These are phyloP conservation scores for Pythium insidiosum DNA, from an alignment of 352 stramenopile species.

Conservation along the genomic window DNA sequence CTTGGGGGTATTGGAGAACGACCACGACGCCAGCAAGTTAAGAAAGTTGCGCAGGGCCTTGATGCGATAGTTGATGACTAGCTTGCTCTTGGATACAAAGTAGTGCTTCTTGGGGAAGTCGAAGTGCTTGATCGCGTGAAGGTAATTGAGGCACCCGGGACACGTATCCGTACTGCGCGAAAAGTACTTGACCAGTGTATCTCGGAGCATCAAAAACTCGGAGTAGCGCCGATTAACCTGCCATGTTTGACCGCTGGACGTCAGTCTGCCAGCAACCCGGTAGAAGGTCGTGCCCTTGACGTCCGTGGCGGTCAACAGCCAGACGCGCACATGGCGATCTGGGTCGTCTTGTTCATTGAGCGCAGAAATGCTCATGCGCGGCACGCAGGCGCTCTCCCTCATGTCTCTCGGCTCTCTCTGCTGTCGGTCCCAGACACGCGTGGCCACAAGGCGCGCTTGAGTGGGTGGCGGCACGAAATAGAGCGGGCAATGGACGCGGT, in stretches of 20 bases:
- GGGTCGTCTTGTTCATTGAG: slow-evolving; percentile 36
- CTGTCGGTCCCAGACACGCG: too few species aligned
- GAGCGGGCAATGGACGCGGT: too few species aligned
- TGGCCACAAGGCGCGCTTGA: too few species aligned
- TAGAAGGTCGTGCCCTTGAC: slow-evolving; percentile 56
- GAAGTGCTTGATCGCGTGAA: slow-evolving; percentile 70
- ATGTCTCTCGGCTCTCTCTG: slow-evolving; percentile 22
- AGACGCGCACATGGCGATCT: slow-evolving; percentile 51
- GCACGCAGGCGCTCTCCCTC: slow-evolving; percentile 8
- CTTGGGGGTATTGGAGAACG: slow-evolving; percentile 78
- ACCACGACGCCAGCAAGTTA: slow-evolving; percentile 71
- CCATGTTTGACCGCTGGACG: slow-evolving; percentile 57
- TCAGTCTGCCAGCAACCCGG: slow-evolving; percentile 60
- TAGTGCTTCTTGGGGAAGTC: slow-evolving; percentile 85
- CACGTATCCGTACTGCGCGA: slow-evolving; percentile 58
- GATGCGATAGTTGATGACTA: slow-evolving; percentile 79
- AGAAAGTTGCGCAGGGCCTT: slow-evolving; percentile 80
- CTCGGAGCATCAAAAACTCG: slow-evolving; percentile 70
- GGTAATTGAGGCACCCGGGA: slow-evolving; percentile 71
- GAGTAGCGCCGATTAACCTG: slow-evolving; percentile 81
- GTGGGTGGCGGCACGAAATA: too few species aligned
- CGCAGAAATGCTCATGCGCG: slow-evolving; percentile 44
- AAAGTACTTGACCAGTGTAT: slow-evolving; percentile 76
- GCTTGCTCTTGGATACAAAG: slow-evolving; percentile 64
- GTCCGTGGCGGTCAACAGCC: slow-evolving; percentile 49